These are phyloP conservation scores for Diutina rugosa DNA, from an alignment of 1,139 yeast genomes.

Conservation along the genomic window DNA sequence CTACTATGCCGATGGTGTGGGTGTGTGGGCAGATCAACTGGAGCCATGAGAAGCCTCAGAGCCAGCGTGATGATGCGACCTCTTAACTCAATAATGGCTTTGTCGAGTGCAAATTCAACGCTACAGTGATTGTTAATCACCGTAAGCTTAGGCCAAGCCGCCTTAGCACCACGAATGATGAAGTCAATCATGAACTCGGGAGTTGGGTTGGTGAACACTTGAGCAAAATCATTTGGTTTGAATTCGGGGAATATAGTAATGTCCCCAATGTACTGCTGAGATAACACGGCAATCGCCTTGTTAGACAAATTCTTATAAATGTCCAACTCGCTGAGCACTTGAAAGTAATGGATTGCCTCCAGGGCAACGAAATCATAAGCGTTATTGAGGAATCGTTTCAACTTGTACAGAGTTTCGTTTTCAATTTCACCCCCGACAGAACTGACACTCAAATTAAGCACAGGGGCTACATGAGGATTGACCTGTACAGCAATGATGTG, in stretches of 20 bases:
- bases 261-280: slow-evolving; percentile 88
- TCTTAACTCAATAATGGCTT: slow-evolving; percentile 54
- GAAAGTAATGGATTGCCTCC: slow-evolving; percentile 70
- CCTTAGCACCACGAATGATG: slow-evolving; percentile 71
- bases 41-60: not conserved
- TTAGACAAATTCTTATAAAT: slow-evolving; percentile 60
- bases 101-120: slow-evolving; percentile 77
- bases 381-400: slow-evolving; percentile 41
- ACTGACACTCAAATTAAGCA: slow-evolving; percentile 53
- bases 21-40: not conserved
- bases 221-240: slow-evolving; percentile 41
- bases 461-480: slow-evolving; percentile 11
- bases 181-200: slow-evolving; percentile 61
- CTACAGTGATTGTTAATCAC: slow-evolving; percentile 81
- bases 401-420: slow-evolving; percentile 40
- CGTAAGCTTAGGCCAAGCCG: slow-evolving; percentile 87
- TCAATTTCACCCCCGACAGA: slow-evolving; percentile 64
- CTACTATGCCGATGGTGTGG: not conserved
- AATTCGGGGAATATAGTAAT: slow-evolving; percentile 81
- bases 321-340: slow-evolving; percentile 63
- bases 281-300: slow-evolving; percentile 58
- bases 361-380: slow-evolving; percentile 48
- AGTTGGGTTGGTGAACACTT: slow-evolving; percentile 68
- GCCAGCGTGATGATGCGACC: slow-evolving; percentile 44
- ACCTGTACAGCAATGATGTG: slow-evolving; percentile 10